Conservation (phyloP, 352 stramenopile species). For the Elongisporangium prolatum region DNA sequence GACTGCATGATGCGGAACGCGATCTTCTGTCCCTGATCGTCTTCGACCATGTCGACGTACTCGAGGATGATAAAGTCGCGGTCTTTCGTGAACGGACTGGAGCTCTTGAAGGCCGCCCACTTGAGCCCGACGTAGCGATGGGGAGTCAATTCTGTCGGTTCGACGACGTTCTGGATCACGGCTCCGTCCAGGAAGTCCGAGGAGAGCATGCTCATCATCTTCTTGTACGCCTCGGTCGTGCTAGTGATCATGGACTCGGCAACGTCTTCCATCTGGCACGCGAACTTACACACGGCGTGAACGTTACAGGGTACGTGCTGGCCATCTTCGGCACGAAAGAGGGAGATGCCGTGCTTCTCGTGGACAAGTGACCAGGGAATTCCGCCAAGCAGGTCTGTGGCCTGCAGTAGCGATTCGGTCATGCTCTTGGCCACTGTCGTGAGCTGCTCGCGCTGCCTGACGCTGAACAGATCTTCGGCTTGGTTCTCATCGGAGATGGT, state of each 20-base stretch:
- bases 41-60: conserved; percentile 88
- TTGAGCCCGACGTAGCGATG: conserved; percentile 82
- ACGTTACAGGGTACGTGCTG: conserved; percentile 77
- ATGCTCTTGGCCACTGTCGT: conserved; percentile 76
- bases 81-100: conserved; percentile 70
- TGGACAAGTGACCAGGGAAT: conserved; percentile 73
- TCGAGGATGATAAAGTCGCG: conserved; percentile 81
- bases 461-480: conserved; percentile 15
- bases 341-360: conserved; percentile 79
- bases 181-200: conserved; percentile 82
- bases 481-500: conserved; percentile 15
- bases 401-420: conserved; percentile 69
- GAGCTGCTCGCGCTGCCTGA: conserved; percentile 64
- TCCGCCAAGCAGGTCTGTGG: conserved; percentile 66
- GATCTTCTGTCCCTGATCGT: conserved; percentile 78
- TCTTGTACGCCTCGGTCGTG: conserved; percentile 74
- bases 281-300: conserved; percentile 82
- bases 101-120: conserved; percentile 85
- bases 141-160: conserved; percentile 53
- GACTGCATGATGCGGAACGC: conserved; percentile 84
- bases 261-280: conserved; percentile 75
- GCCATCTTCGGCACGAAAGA: conserved; percentile 63
- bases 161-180: conserved; percentile 78
- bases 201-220: conserved; percentile 82
- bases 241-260: conserved; percentile 78